Base-by-base conservation (phyloP, 2,329 filamentous ascomycete species). In the Seiridium cupressi region DNA sequence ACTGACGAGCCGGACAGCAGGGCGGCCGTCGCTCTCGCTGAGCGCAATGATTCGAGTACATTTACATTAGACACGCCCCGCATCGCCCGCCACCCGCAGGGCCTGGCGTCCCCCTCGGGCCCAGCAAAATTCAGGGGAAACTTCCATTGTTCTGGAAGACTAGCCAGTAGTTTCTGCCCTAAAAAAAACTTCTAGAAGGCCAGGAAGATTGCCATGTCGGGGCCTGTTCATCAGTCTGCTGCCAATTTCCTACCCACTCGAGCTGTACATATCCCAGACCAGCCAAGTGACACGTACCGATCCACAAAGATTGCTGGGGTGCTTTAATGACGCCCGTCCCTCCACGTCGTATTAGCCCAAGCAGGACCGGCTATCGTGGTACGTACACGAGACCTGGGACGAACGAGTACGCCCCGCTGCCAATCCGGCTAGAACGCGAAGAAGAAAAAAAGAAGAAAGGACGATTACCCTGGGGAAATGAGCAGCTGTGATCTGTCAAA, bases 121-220 rank as follows among this genome's bases (percentile, higher is more conserved):
- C 51, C 36, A 38, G 38, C n/a, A 35, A 18, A 38, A 42, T 32
- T 38, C 40, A 47, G 55, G 55, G 55, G 44, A 57, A 47, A 31
- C 44, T 26, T 49, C 55, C 55, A 57, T 46, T 35, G 40, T 57
- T 35, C 40, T 48, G 55, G 55, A n/a, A 44, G 32, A 57, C 40
- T 47, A 47, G 13, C 7, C 40, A 18, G 32, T 48, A 57, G 55
- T 44, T 44, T 44, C 40, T 47, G 55, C 55, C 40, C 55, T 48
- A 46, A 57, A 31, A 26, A 26, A 42, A 57, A 47, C 55, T 57
- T 57, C 55, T 57, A 57, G 55, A 57, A 57, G 55, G 55, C 55
- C 55, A 57, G 35, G 55, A 57, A 47, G 6, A 47, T 32, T 35
- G 26, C 42, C 40, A 40, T 48, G 38, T 55, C 53, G 44, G 53